A percentile compares a stretch with the other conserved stretches of the same genome.
Conservation (phyloP, 2,329 filamentous ascomycete species). For the Tolypocladium cylindrosporum region DNA sequence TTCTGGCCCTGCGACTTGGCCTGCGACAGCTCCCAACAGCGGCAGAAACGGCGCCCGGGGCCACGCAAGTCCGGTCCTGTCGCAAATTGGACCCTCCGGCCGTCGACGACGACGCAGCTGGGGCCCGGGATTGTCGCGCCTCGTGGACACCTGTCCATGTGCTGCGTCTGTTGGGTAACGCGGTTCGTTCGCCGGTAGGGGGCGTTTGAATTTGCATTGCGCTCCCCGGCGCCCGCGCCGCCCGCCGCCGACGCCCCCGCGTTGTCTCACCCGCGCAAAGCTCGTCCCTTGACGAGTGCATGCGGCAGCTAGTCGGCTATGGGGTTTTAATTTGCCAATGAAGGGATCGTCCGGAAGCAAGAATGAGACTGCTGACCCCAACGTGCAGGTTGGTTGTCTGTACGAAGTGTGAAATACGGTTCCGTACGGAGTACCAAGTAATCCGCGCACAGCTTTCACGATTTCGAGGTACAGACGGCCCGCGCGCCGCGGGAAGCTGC, state of each 20-base stretch:
- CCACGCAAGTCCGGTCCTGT: background rate
- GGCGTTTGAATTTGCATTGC: background rate
- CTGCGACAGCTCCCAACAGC: background rate
- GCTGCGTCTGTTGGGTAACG: background rate
- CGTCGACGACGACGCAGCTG: background rate
- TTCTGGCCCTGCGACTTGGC: background rate
- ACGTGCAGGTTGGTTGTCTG: background rate
- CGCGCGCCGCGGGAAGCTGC: background rate
- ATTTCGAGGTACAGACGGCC: background rate
- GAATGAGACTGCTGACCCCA: background rate
- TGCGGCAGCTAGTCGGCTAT: background rate
- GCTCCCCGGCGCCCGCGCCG: conserved; percentile 2
- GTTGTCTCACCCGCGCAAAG: background rate
- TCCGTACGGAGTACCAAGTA: background rate
- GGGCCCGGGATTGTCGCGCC: background rate
- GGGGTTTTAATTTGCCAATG: background rate
- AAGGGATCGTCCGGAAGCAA: background rate
- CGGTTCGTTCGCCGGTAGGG: background rate
- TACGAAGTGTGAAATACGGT: background rate
- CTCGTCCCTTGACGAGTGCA: background rate
- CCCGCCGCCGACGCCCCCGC: conserved; percentile 1
- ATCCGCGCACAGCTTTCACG: background rate
- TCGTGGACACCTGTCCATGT: background rate
- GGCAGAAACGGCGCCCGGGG: background rate
- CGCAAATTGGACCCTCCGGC: background rate